Evolutionary conservation across 305 asterid genomes (phyloP), one percentile per base, ranked within the genome.

Genomic region (Galium porrigens): DNA sequence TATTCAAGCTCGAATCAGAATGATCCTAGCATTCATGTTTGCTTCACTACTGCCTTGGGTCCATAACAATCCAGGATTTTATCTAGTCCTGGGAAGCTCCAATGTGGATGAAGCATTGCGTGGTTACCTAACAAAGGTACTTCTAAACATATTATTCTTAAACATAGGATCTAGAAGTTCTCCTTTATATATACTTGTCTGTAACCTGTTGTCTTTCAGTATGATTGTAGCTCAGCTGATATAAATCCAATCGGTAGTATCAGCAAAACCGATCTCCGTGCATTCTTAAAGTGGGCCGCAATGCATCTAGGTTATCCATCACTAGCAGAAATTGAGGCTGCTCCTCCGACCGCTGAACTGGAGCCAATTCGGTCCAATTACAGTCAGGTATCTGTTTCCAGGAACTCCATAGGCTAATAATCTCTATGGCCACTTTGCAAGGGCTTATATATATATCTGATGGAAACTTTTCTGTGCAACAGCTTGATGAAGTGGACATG

Each of bases 401-500:
- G 27, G 7, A 49, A 8, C 18, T 22, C 57, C 52, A 42, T 41
- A 7, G 54, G 52, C 9, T 41, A 41, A 41, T 41, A 41, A 41
- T 41, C 15, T 41, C 15, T 10, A 44, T 61, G 25, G 25, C 63
- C n/a, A 2, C 39, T 63, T 63, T 17, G 27, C 27, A 10, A 2
- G 42, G 14, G 29, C n/a, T 14, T 15, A 29, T 37, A 41, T 15
- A 61, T 62, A 42, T 15, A 62, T 62, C n/a, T 62, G 66, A 74
- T 66, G 66, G 42, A 32, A 33, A 74, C 53, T 68, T 63, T 67
- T 62, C 58, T 58, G 59, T 75, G 66, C 62, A 74, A 65, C 86
- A 92, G 99, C 80, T 94, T 68, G 99, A 94, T 73, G 99, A 89
- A 76, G 97, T 94, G 81, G 97, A 94, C 75, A 94, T 94, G 97